These are phyloP conservation scores for Boechera divaricarpa DNA, from an alignment of 345 rosid genomes.

Conservation along the genomic window DNA sequence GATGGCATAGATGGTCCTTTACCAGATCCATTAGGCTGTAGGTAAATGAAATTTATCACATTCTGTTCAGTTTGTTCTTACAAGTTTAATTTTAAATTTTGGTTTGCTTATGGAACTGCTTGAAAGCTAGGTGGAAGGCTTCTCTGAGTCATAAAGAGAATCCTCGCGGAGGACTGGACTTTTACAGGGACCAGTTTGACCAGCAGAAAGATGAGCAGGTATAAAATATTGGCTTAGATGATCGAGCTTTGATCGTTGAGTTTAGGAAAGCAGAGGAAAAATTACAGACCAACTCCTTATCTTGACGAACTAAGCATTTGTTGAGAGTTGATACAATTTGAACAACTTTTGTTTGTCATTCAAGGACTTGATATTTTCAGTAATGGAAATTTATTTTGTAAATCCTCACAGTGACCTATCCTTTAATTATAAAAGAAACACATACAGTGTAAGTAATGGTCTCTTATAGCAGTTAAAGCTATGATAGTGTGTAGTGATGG, in stretches of 20 bases:
- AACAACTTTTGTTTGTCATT: not conserved
- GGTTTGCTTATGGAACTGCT: constrained; percentile 40
- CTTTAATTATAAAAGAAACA: not conserved
- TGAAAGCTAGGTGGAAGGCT: constrained; percentile 51
- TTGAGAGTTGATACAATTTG: not conserved
- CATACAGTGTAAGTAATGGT: constrained; percentile 5
- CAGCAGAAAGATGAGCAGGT: constrained; percentile 54
- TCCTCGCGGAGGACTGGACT: constrained; percentile 50
- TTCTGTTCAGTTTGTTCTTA: not conserved
- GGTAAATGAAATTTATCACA: constrained; percentile 37
- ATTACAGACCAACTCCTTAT: not conserved
- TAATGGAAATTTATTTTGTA: not conserved
- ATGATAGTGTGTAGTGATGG: constrained; percentile 10
- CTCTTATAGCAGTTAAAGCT: constrained; percentile 1
- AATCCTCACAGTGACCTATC: not conserved
- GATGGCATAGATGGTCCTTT: constrained; percentile 48
- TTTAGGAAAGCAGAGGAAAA: constrained; percentile 14
- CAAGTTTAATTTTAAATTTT: constrained; percentile 12
- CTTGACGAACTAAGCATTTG: constrained; percentile 1
- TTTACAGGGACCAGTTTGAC: constrained; percentile 51
- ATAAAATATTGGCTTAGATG: not conserved
- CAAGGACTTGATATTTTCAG: not conserved
- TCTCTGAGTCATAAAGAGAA: constrained; percentile 52
- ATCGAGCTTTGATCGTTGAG: not conserved
- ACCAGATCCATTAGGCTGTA: constrained; percentile 52